These are phyloP conservation scores for Pseudogymnoascus pannorum DNA, from an alignment of 2,329 filamentous ascomycete genomes.

Conservation along the genomic window DNA sequence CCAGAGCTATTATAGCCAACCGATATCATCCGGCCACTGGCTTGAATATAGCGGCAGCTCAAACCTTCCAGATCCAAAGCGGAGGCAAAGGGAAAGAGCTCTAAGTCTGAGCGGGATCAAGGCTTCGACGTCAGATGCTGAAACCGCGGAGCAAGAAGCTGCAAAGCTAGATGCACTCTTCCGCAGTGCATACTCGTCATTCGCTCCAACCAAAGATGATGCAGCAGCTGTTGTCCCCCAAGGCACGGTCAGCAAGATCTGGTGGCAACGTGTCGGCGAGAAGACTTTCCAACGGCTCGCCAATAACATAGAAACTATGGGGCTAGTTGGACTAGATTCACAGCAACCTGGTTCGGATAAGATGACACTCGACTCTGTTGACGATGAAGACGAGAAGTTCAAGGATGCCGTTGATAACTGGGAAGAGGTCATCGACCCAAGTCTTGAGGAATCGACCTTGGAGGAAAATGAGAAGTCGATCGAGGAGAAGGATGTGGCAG, in stretches of 20 bases:
- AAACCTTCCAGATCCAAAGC: constrained; percentile 49
- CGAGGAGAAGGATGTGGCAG: constrained; percentile 56
- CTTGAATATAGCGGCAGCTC: constrained; percentile 58
- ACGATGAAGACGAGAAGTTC: constrained; percentile 32
- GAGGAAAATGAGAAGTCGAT: constrained; percentile 43
- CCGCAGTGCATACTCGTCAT: constrained; percentile 70
- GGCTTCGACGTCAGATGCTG: constrained; percentile 35
- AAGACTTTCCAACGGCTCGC: constrained; percentile 59
- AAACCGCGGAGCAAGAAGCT: constrained; percentile 48
- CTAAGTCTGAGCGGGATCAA: constrained; percentile 58
- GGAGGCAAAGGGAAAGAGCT: constrained; percentile 64
- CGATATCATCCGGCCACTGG: constrained; percentile 60
- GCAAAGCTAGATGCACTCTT: constrained; percentile 69
- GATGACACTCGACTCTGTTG: constrained; percentile 1
- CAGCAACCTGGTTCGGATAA: constrained; percentile 14
- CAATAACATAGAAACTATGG: constrained; percentile 26
- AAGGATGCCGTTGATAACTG: constrained; percentile 50
- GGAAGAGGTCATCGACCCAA: constrained; percentile 54
- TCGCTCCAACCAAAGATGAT: constrained; percentile 70
- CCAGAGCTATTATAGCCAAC: constrained; percentile 56
- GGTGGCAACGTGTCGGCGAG: constrained; percentile 68
- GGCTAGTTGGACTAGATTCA: neutral
- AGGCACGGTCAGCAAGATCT: constrained; percentile 58
- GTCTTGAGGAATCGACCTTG: constrained; percentile 29
- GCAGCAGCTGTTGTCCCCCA: constrained; percentile 62